These are phyloP conservation scores for Globisporangium ultimum DNA, from an alignment of 352 stramenopile species.

Conservation along the genomic window DNA sequence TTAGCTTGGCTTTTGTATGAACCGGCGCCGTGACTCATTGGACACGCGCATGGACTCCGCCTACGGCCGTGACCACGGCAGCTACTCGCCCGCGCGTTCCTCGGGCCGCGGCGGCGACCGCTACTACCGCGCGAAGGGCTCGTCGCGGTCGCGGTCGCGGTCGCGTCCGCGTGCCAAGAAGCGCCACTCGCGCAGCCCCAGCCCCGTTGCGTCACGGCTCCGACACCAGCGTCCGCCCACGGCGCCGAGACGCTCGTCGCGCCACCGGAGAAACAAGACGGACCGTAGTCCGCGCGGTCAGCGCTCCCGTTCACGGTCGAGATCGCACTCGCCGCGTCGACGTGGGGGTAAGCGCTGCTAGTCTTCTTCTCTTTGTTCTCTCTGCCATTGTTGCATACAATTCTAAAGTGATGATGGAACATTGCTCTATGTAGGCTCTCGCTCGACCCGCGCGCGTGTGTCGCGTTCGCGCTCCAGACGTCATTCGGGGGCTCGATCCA, in stretches of 20 bases:
- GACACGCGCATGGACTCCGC: too few relatives aligned
- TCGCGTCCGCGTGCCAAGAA: conserved; percentile 21
- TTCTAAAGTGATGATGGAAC: too few relatives aligned
- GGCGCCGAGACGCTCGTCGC: conserved; percentile 1
- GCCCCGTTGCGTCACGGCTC: conserved; percentile 15
- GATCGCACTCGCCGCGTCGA: conserved; percentile 13
- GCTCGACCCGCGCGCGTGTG: conserved; percentile 6
- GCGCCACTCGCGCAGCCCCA: conserved; percentile 22
- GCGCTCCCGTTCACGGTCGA: neutral
- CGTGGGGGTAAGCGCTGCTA: conserved; percentile 3
- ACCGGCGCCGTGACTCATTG: too few relatives aligned
- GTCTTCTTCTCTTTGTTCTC: neutral
- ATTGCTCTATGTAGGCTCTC: conserved; percentile 7
- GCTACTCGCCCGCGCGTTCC: too few relatives aligned
- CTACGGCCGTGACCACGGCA: too few relatives aligned
- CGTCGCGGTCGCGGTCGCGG: conserved; percentile 17
- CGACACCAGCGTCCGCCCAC: conserved; percentile 5
- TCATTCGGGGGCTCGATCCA: conserved; percentile 14
- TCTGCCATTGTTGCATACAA: neutral
- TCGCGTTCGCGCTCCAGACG: conserved; percentile 16
- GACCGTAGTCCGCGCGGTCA: conserved; percentile 5
- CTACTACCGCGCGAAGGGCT: conserved; percentile 11
- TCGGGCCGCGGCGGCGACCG: conserved; percentile 1
- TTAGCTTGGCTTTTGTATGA: too few relatives aligned
- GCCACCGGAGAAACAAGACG: conserved; percentile 4